Conservation (phyloP, 371 early-diverging fungal genomes). For the Catenaria anguillulae region DNA sequence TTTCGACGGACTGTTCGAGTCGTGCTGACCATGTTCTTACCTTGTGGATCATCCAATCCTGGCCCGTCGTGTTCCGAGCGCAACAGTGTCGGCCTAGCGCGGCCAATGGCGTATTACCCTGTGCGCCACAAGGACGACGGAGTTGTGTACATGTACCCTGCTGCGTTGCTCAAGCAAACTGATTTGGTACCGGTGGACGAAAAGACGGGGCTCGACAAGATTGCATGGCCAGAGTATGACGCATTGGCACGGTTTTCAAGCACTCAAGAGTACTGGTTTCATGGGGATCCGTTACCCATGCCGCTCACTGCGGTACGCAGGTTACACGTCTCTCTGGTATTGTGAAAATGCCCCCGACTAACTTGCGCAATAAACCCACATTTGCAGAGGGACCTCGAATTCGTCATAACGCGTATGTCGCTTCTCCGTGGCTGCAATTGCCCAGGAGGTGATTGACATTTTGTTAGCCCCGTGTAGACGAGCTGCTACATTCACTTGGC, state of each 20-base stretch:
- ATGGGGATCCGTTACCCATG: neutral
- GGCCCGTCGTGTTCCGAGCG: neutral
- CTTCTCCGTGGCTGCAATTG: too few relatives aligned
- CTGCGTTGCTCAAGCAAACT: neutral
- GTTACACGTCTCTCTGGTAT: too few relatives aligned
- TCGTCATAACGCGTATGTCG: neutral
- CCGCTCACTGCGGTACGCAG: too few relatives aligned
- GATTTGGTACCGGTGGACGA: neutral
- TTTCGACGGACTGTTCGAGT: neutral
- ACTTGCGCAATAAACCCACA: too few relatives aligned
- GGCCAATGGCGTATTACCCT: neutral
- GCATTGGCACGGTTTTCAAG: neutral
- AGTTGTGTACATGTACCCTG: neutral
- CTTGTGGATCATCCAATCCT: neutral
- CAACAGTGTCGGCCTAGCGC: neutral
- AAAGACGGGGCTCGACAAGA: neutral
- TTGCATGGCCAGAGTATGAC: neutral
- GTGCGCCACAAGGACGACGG: neutral
- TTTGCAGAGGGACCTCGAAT: neutral
- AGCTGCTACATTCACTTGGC: neutral
- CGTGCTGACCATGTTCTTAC: neutral
- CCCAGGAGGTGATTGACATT: too few relatives aligned
- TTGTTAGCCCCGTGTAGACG: too few relatives aligned
- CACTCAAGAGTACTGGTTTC: neutral
- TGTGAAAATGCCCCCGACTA: too few relatives aligned